Conservation (phyloP, 768 basidiomycete genomes). For the Mrakia gelida region DNA sequence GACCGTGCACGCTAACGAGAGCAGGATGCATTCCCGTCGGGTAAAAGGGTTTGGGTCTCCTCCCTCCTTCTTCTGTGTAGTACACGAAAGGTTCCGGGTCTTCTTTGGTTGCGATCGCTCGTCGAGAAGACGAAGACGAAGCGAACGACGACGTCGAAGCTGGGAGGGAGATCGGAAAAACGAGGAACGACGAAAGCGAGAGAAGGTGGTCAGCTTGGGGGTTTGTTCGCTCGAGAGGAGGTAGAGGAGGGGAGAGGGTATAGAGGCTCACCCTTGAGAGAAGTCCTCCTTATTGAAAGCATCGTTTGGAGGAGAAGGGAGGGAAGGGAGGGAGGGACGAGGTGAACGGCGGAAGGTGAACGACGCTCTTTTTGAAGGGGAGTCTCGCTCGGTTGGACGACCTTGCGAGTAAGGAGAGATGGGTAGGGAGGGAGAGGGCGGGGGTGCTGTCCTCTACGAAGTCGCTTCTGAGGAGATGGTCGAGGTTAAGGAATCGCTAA, state of each 20-base stretch:
- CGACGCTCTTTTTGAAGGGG: neutral
- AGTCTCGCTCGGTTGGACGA: neutral
- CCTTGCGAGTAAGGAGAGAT: neutral
- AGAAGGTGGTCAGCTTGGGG: neutral
- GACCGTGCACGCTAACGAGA: neutral
- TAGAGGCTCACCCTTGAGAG: neutral
- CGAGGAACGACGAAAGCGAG: neutral
- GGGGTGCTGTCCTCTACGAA: neutral
- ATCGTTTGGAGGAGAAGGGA: no score
- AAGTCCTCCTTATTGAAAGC: neutral
- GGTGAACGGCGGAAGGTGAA: neutral
- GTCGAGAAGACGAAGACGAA: neutral
- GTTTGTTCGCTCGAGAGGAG: neutral
- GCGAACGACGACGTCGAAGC: neutral
- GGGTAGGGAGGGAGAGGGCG: neutral
- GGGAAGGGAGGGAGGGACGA: neutral
- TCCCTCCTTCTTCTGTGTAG: neutral
- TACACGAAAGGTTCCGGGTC: neutral
- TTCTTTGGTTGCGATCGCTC: neutral
- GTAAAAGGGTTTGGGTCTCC: neutral
- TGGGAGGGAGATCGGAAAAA: constrained; percentile 1
- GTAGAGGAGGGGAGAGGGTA: neutral
- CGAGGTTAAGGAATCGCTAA: neutral
- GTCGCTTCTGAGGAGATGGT: neutral
- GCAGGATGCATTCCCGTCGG: neutral